Evolutionary conservation across 345 rosid genomes (phyloP).

Genomic region (Camelina neglecta): DNA sequence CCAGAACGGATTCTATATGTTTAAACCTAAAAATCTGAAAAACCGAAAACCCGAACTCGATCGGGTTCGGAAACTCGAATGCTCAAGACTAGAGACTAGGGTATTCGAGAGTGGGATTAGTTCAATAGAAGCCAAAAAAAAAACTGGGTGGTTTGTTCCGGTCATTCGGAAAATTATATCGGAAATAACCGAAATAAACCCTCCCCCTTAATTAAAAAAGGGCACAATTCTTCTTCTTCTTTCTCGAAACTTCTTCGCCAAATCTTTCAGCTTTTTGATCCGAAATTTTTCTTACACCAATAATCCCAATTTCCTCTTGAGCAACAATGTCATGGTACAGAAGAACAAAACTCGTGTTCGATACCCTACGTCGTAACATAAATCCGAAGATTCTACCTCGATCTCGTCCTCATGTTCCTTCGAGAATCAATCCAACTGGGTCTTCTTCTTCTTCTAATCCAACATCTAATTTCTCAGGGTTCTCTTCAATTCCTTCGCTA

Average conservation of each 20-base stretch:
- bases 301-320: neutral
- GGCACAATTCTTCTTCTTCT: no score
- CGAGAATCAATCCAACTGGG: constrained; percentile 39
- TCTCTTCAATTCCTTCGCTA: constrained; percentile 42
- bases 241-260: no score
- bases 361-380: constrained; percentile 52
- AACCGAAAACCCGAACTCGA: no score
- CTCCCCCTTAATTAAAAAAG: neutral
- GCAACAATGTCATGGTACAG: constrained; percentile 57
- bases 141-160: neutral
- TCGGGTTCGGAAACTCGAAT: no score
- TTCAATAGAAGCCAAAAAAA: no score
- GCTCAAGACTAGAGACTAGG: no score
- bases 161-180: constrained; percentile 1
- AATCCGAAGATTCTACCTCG: constrained; percentile 45
- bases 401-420: constrained; percentile 41
- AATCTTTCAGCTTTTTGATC: no score
- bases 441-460: constrained; percentile 47
- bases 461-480: constrained; percentile 52
- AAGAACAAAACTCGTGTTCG: constrained; percentile 55
- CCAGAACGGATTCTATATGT: no score
- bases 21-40: no score
- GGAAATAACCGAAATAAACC: neutral
- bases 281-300: neutral
- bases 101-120: no score